Conservation (phyloP, 257 asterid species). For the Parsonsia alboflavescens region DNA sequence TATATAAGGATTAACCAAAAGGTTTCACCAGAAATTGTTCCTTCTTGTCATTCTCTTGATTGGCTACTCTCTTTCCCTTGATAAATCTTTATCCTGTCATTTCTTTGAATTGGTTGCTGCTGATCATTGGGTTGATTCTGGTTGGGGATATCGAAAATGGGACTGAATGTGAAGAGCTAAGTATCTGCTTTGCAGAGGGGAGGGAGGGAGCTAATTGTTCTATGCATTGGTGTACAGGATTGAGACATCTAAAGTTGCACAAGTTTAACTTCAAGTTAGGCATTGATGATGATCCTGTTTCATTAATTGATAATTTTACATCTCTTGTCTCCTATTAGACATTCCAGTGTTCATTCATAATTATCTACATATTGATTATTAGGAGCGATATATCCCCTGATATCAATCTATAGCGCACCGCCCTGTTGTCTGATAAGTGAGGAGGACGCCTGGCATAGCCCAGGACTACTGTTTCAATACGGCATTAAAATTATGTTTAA, state of each 20-base stretch:
- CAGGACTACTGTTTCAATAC: neutral
- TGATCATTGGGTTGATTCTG: neutral
- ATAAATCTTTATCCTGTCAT: neutral
- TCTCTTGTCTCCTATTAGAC: neutral
- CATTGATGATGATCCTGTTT: neutral
- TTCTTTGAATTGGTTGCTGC: neutral
- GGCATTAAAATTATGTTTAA: neutral
- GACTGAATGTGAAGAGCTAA: neutral
- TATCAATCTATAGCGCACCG: neutral
- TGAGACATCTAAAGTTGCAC: neutral
- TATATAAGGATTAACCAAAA: constrained; percentile 56
- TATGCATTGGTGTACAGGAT: neutral
- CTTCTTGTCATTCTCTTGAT: neutral
- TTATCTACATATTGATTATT: neutral
- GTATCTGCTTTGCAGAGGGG: neutral
- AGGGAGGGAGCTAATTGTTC: neutral
- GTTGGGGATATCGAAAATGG: neutral
- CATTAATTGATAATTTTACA: too few species aligned
- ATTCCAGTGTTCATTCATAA: neutral
- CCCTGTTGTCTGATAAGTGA: neutral
- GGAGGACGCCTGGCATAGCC: neutral
- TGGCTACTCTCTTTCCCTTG: neutral
- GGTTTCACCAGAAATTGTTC: constrained; percentile 28
- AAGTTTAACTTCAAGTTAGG: neutral
- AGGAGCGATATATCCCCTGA: neutral